Conservation (phyloP, 805 yeast genomes). For the Saccharomycopsis lassenensis region DNA sequence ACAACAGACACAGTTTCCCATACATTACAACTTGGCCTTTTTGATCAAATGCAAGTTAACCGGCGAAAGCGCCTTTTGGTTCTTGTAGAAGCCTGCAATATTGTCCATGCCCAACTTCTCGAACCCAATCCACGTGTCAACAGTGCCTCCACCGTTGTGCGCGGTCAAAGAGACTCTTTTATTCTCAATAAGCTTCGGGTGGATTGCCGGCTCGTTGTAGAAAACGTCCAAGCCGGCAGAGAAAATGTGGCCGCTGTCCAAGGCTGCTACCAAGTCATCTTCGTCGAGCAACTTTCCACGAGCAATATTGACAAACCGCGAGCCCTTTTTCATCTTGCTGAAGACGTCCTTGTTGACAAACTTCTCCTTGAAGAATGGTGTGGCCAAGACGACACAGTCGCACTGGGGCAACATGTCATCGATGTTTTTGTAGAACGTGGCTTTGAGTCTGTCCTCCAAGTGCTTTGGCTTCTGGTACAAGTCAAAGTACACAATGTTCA, state of each 20-base stretch:
- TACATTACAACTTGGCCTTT: conserved; percentile 3
- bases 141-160: conserved; percentile 15
- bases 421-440: conserved; percentile 20
- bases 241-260: conserved; percentile 55
- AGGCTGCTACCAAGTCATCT: conserved; percentile 39
- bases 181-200: conserved; percentile 39
- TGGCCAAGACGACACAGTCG: conserved; percentile 22
- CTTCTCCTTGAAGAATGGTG: conserved; percentile 17
- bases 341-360: conserved; percentile 49
- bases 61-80: conserved; percentile 11
- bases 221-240: conserved; percentile 68
- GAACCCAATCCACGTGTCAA: conserved; percentile 13
- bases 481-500: conserved; percentile 18
- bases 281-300: conserved; percentile 80
- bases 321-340: conserved; percentile 15
- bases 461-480: conserved; percentile 9
- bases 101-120: conserved; percentile 16
- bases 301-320: conserved; percentile 53
- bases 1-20: background rate
- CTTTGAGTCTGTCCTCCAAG: conserved; percentile 11
- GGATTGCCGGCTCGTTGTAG: conserved; percentile 59
- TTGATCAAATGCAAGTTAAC: conserved; percentile 9
- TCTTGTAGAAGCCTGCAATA: conserved; percentile 4
- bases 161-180: conserved; percentile 28
- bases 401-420: conserved; percentile 23